Evolutionary conservation across 352 stramenopile genomes (phyloP).

Genomic region (Phytophthora colocasiae): DNA sequence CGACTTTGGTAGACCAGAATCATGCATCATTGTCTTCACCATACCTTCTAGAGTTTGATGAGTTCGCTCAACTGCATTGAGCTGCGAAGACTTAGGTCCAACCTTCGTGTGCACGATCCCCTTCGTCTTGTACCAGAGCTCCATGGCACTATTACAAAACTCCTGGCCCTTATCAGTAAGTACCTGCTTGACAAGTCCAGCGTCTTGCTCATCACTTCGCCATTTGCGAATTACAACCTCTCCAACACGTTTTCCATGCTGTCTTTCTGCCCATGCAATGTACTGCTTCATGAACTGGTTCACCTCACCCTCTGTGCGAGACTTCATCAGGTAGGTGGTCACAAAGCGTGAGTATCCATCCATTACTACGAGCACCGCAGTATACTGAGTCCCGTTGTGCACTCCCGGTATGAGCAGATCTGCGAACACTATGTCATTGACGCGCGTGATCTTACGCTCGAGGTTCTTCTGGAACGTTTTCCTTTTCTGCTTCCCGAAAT

Average conservation of each 20-base stretch:
- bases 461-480: too few species aligned
- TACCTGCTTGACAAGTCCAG: neutral
- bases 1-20: constrained; percentile 5
- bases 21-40: constrained; percentile 16
- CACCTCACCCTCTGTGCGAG: constrained; percentile 2
- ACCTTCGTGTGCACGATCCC: constrained; percentile 14
- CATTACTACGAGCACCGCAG: neutral
- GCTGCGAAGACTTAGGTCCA: constrained; percentile 5
- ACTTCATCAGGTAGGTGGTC: constrained; percentile 4
- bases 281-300: constrained; percentile 10
- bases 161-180: constrained; percentile 5
- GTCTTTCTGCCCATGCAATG: constrained; percentile 12
- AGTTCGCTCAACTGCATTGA: constrained; percentile 2
- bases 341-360: constrained; percentile 7
- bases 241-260: neutral
- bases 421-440: too few species aligned
- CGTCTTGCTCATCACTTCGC: neutral
- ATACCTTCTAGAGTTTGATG: constrained; percentile 3
- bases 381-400: too few species aligned
- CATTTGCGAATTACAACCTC: neutral
- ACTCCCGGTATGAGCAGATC: too few species aligned
- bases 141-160: constrained; percentile 10
- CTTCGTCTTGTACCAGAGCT: constrained; percentile 8
- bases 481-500: too few species aligned
- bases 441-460: too few species aligned